Conservation (phyloP, 2,329 filamentous ascomycete species). For the Trematosphaeria pertusa region DNA sequence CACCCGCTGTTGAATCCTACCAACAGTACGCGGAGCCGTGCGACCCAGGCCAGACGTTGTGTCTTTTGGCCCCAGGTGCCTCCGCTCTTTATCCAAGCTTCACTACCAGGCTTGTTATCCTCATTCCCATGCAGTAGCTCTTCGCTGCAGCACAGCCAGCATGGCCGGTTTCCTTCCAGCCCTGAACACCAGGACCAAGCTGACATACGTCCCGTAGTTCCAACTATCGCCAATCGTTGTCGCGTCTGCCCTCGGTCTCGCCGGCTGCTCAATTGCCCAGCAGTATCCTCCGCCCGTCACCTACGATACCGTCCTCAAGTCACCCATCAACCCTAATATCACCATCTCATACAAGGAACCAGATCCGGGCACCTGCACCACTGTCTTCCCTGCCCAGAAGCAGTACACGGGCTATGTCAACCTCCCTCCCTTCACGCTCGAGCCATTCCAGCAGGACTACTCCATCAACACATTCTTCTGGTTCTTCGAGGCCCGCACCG, state of each 20-base stretch:
- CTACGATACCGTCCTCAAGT: slow-evolving; percentile 62
- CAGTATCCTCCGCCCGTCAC: slow-evolving; percentile 49
- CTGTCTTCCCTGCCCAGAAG: slow-evolving; percentile 68
- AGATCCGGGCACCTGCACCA: slow-evolving; percentile 67
- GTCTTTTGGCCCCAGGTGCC: slow-evolving; percentile 5
- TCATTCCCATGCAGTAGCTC: slow-evolving; percentile 21
- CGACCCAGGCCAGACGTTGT: slow-evolving; percentile 2
- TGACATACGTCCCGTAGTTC: slow-evolving; percentile 51
- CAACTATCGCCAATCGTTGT: slow-evolving; percentile 38
- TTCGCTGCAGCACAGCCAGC: slow-evolving; percentile 10
- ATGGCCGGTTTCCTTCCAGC: slow-evolving; percentile 17
- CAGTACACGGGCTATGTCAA: slow-evolving; percentile 75
- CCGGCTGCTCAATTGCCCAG: slow-evolving; percentile 41
- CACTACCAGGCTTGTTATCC: slow-evolving; percentile 15
- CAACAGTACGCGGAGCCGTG: slow-evolving; percentile 6
- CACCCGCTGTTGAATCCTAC: slow-evolving; percentile 3
- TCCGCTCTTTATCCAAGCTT: slow-evolving; percentile 15
- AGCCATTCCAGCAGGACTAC: slow-evolving; percentile 59
- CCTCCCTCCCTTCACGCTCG: slow-evolving; percentile 60
- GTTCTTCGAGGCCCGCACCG: slow-evolving; percentile 66
- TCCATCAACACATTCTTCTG: slow-evolving; percentile 69
- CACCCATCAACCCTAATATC: slow-evolving; percentile 68
- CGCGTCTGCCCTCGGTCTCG: slow-evolving; percentile 15
- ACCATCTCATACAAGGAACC: slow-evolving; percentile 72
- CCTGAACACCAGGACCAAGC: neutral